Evolutionary conservation across 139 green algal species (phyloP).

Genomic region (Micractinium conductrix): DNA sequence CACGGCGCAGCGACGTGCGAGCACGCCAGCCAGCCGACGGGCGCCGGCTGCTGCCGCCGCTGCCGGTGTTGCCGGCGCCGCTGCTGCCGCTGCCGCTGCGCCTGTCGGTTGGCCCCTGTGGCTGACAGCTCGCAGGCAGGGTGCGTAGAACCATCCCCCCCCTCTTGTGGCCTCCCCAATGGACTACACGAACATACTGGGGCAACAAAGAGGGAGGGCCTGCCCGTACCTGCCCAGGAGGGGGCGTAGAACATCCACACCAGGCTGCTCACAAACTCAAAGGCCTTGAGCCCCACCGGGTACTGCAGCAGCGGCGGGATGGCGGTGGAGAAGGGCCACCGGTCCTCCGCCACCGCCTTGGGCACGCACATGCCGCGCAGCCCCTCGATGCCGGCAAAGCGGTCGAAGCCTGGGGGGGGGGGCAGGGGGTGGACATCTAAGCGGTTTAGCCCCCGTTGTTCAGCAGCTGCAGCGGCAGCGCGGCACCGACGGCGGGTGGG

Average conservation of each 20-base stretch:
- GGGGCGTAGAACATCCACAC: constrained; percentile 91
- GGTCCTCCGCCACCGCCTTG: constrained; percentile 89
- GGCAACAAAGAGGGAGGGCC: neutral
- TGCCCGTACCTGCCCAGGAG: constrained; percentile 28
- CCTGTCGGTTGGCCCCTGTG: too few relatives aligned
- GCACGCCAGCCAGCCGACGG: neutral
- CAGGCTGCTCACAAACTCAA: constrained; percentile 80
- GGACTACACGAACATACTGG: too few relatives aligned
- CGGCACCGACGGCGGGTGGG: too few relatives aligned
- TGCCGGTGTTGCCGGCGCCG: neutral
- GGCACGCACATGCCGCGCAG: constrained; percentile 88
- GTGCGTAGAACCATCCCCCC: neutral
- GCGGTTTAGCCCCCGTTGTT: too few relatives aligned
- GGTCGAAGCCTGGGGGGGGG: too few relatives aligned
- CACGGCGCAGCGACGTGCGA: too few relatives aligned
- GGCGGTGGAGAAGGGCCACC: constrained; percentile 78
- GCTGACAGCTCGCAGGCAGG: too few relatives aligned
- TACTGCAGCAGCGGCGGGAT: constrained; percentile 92
- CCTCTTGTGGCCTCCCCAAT: too few relatives aligned
- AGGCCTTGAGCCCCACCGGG: constrained; percentile 64
- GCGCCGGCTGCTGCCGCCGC: too few relatives aligned
- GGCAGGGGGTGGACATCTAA: too few relatives aligned
- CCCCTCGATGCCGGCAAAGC: constrained; percentile 95
- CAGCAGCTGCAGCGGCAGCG: too few relatives aligned
- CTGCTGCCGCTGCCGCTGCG: too few relatives aligned